Conservation (phyloP, 2,329 filamentous ascomycete species). For the Trichoderma arundinaceum region DNA sequence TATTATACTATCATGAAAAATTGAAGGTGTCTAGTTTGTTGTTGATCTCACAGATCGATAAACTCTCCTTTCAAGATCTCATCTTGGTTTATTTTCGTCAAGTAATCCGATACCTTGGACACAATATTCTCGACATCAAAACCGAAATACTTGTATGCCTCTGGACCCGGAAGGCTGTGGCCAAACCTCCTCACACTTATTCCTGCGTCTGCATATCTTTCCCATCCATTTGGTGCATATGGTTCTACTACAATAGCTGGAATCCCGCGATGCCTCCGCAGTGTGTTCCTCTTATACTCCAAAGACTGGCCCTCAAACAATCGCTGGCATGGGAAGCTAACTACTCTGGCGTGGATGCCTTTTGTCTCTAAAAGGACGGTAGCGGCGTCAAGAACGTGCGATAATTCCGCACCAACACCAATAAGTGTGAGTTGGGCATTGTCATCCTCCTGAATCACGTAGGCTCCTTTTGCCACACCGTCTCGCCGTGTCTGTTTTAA, state of each 20-base stretch:
- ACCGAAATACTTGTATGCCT: conserved; percentile 24
- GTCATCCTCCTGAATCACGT: conserved; percentile 51
- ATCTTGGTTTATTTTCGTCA: not conserved
- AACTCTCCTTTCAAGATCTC: conserved; percentile 1
- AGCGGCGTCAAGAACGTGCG: conserved; percentile 50
- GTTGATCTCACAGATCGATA: not conserved
- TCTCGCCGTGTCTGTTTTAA: conserved; percentile 42
- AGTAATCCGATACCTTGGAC: not conserved
- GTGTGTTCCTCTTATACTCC: conserved; percentile 3
- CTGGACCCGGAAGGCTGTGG: conserved; percentile 19
- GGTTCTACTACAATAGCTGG: conserved; percentile 17
- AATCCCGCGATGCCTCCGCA: not conserved
- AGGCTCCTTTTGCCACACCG: conserved; percentile 52
- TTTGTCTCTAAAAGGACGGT: conserved; percentile 42
- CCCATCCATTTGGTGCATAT: conserved; percentile 13
- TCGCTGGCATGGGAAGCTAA: conserved; percentile 48
- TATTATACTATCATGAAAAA: not conserved
- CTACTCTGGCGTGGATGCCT: conserved; percentile 44
- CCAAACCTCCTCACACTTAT: conserved; percentile 9
- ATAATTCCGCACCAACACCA: conserved; percentile 46
- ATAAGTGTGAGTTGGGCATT: conserved; percentile 54
- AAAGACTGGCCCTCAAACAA: conserved; percentile 43
- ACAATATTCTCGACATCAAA: conserved; percentile 22
- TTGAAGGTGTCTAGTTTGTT: not conserved
- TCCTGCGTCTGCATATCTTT: conserved; percentile 15